Base-by-base conservation (phyloP, 176 grass and related monocot genomes). In the Bromus sterilis region DNA sequence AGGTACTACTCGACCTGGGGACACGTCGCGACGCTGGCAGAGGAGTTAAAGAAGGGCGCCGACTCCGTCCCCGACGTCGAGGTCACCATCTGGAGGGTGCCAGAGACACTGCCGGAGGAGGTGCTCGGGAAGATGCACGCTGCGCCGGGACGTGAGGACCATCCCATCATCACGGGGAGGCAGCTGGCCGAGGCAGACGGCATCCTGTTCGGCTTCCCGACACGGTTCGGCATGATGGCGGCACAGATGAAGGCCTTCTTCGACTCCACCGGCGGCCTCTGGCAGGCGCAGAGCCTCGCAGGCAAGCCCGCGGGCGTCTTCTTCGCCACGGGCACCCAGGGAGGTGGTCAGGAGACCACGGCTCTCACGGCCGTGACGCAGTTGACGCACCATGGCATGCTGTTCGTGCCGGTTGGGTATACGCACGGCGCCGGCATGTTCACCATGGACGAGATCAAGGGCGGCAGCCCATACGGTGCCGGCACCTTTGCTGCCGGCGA, bases 311-410 rank as follows among this genome's bases (percentile, higher is more conserved):
- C 90, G 21, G 93, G 93, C 0, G 88, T 95, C 74, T 95, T 95
- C 66, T 88, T 95, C 82, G 90, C 87, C 48, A 95, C 93, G 5
- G 93, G 93, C 37, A 95, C 90, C 11, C 93, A 95, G 83, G 93
- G 93, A 21, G 93, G 93, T 12, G 93, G 90, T 18, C 93, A 95
- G 81, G 93, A 95, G 83, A 92, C 93, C 46, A 95, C 93, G 26
- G 69, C 69, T 0, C 69, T 73, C 26, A 73, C 69, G 9, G 69
- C 69, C 42, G 69, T 73, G 4, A 73, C 69, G 42, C 69, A 73
- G 42, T 42, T 73, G 26, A 73, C 69, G 69, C 69, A 73, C 42
- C 69, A 73, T 15, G 69, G 69, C 69, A 73, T 73, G 69, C 41
- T 73, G 7, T 73, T 73, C 69, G 69, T 73, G 69, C 69, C 69